These are phyloP conservation scores for Xylaria sp. DNA, from an alignment of 2,329 filamentous ascomycete genomes.

Conservation along the genomic window DNA sequence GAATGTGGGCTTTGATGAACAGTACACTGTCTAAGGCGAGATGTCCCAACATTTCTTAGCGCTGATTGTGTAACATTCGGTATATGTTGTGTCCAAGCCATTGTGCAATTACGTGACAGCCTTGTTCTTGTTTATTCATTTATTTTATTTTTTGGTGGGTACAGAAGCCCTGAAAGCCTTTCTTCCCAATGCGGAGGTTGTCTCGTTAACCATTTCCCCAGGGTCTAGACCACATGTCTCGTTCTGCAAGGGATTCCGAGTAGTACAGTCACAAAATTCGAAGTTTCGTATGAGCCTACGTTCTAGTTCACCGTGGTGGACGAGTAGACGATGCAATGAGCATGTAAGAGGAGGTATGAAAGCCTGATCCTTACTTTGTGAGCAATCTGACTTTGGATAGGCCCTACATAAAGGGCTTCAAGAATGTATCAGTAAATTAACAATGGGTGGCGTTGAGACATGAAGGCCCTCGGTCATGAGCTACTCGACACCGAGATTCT, in stretches of 20 bases:
- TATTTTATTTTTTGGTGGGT: too few species aligned
- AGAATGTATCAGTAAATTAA: neutral
- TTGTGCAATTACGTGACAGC: too few species aligned
- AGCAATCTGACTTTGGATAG: too few species aligned
- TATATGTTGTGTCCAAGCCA: too few species aligned
- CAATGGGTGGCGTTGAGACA: neutral
- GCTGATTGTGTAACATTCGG: too few species aligned
- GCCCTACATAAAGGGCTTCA: neutral
- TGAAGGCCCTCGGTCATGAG: constrained; percentile 14
- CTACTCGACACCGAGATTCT: constrained; percentile 19
- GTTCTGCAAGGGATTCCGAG: neutral
- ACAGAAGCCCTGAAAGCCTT: too few species aligned
- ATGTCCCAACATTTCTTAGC: too few species aligned
- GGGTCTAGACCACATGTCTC: neutral
- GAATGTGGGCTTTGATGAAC: too few species aligned
- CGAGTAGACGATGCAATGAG: neutral
- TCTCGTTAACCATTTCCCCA: too few species aligned
- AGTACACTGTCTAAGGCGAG: too few species aligned
- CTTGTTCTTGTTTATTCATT: too few species aligned
- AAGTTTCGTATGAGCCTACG: neutral
- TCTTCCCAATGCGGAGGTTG: too few species aligned
- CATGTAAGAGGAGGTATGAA: neutral
- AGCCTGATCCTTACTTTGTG: neutral
- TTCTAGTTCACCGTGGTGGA: neutral
- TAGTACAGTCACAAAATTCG: neutral